Percentiles rank a stretch among this genome's conserved stretches.
These are phyloP conservation scores for Zymoseptoria ardabiliae DNA, from an alignment of 2,329 filamentous ascomycete species.

Conservation along the genomic window DNA sequence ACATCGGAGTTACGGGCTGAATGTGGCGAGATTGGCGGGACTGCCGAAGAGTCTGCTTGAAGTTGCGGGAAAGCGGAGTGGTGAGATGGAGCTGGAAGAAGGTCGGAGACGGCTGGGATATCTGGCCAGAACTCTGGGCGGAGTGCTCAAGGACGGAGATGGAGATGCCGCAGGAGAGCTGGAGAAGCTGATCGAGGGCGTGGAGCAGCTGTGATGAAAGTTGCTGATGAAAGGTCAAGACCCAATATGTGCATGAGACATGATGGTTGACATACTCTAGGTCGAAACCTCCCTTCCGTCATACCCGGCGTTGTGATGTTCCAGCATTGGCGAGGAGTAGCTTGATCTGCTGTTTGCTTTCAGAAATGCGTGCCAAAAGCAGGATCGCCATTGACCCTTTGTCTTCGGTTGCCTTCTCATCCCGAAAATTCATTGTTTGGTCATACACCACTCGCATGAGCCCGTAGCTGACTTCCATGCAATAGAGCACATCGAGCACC, in stretches of 20 bases:
- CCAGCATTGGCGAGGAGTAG: background rate
- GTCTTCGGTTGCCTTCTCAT: too few species aligned
- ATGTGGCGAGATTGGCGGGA: conserved; percentile 79
- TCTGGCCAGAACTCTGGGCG: conserved; percentile 20
- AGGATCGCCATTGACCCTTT: too few species aligned
- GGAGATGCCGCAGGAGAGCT: conserved; percentile 24
- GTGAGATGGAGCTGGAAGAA: conserved; percentile 69
- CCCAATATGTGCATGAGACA: background rate
- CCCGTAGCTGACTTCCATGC: too few species aligned
- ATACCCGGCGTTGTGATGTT: background rate
- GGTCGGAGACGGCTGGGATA: conserved; percentile 52
- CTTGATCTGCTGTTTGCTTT: too few species aligned
- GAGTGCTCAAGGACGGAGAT: conserved; percentile 9
- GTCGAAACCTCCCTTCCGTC: background rate
- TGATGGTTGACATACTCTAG: background rate
- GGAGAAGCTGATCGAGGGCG: conserved; percentile 35
- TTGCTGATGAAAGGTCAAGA: background rate
- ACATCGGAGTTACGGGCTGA: conserved; percentile 87
- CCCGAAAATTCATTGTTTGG: too few species aligned
- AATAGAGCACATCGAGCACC: too few species aligned
- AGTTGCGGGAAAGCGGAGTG: conserved; percentile 70
- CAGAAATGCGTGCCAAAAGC: too few species aligned
- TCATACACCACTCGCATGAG: too few species aligned
- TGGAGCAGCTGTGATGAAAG: conserved; percentile 36
- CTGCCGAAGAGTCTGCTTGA: conserved; percentile 72